Evolutionary conservation across 768 basidiomycete genomes (phyloP).

Genomic region (Lepiota venenata): DNA sequence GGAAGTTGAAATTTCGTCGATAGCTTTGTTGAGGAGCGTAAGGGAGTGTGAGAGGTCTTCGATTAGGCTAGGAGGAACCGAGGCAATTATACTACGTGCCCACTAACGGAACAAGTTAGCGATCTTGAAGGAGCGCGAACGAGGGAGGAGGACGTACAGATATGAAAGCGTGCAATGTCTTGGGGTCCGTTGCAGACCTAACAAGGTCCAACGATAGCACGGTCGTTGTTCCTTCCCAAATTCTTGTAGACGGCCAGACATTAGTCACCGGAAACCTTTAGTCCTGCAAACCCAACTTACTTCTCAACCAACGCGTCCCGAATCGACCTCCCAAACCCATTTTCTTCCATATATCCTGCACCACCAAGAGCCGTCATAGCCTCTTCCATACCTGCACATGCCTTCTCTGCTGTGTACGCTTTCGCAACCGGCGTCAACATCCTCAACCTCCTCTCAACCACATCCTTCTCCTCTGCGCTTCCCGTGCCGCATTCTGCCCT

Average conservation of each 20-base stretch:
- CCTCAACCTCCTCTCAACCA: slow-evolving; percentile 52
- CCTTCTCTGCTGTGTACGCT: slow-evolving; percentile 66
- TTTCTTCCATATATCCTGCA: slow-evolving; percentile 84
- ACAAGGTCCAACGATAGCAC: slow-evolving; percentile 68
- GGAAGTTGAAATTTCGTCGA: slow-evolving; percentile 35
- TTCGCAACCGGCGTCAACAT: slow-evolving; percentile 69
- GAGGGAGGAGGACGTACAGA: slow-evolving; percentile 35
- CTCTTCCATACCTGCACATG: slow-evolving; percentile 63
- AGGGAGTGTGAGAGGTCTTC: slow-evolving; percentile 25
- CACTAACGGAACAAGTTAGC: slow-evolving; percentile 37
- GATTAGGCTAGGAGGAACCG: slow-evolving; percentile 34
- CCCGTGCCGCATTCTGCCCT: slow-evolving; percentile 50
- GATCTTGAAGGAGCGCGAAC: slow-evolving; percentile 3
- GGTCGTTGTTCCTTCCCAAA: slow-evolving; percentile 77
- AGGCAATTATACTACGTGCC: slow-evolving; percentile 40
- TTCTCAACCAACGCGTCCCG: slow-evolving; percentile 73
- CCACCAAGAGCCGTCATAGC: slow-evolving; percentile 74
- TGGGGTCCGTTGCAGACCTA: slow-evolving; percentile 46
- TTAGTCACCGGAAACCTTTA: neutral
- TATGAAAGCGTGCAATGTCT: slow-evolving; percentile 42
- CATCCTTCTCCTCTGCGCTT: slow-evolving; percentile 29
- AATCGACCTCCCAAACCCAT: slow-evolving; percentile 64
- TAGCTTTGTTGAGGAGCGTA: slow-evolving; percentile 30
- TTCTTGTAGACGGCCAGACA: slow-evolving; percentile 30
- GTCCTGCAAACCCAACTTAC: slow-evolving; percentile 21